A percentile compares a stretch with the other conserved stretches of the same genome.
phyloP scores from a whole-genome alignment of 305 asterid genomes.

The Plantago coronopus region DNA sequence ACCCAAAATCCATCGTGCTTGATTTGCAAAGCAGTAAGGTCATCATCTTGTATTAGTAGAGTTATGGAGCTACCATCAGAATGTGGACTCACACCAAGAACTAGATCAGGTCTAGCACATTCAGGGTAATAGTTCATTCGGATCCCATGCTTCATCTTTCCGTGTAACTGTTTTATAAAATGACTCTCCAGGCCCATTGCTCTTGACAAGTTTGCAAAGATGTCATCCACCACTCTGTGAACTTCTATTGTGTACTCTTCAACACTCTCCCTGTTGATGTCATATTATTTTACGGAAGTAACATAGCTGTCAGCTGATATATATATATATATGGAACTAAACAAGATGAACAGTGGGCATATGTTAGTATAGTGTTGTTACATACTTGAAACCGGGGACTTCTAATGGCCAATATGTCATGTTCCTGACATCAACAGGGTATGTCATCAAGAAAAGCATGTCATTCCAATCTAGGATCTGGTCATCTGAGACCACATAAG shows the following conservation, averaged over 20 bases:
- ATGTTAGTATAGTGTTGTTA: neutral
- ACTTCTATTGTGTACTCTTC: conserved; percentile 37
- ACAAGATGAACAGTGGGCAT: neutral
- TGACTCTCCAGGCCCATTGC: conserved; percentile 32
- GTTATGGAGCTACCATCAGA: conserved; percentile 39
- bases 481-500: conserved; percentile 34
- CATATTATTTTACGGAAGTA: neutral
- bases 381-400: conserved; percentile 42
- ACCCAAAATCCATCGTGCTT: conserved; percentile 38
- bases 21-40: conserved; percentile 32
- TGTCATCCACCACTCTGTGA: conserved; percentile 29
- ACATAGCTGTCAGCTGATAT: too few species aligned
- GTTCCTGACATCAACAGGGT: conserved; percentile 26
- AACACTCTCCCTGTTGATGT: conserved; percentile 27
- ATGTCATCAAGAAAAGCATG: conserved; percentile 27
- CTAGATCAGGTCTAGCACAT: conserved; percentile 40
- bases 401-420: conserved; percentile 41
- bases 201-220: conserved; percentile 28
- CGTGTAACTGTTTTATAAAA: conserved; percentile 28
- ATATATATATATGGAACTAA: too few species aligned
- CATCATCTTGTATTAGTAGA: conserved; percentile 36
- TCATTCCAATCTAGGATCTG: conserved; percentile 54
- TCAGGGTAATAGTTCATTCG: conserved; percentile 40
- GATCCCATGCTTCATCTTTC: conserved; percentile 30
- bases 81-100: conserved; percentile 48